Base-by-base conservation (phyloP, 495 filamentous ascomycete genomes). In the Aspergillus ostianus region DNA sequence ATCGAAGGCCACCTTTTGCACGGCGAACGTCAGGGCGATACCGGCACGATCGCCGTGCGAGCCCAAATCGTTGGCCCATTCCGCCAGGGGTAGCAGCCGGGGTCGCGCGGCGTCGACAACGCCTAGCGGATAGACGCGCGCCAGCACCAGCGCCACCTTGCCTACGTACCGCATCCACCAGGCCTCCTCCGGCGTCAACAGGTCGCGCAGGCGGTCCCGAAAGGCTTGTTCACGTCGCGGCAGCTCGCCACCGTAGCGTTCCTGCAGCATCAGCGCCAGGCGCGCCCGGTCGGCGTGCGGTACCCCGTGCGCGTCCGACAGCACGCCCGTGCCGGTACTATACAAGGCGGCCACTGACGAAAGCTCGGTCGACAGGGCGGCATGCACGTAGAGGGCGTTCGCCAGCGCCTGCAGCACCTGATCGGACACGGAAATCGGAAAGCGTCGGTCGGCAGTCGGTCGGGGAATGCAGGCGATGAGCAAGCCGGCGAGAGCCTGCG, bases 231-330 rank as follows among this genome's bases (percentile, higher is more conserved):
- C 85, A 5, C 71, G 72, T 1, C 80, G 79, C 10, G 80, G 78
- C 2, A 96, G 73, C 57, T 83, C 79, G 7, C 83, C 86, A 15
- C 87, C 89, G 83, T 90, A 95, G 61, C 93, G 81, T 49, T 87
- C 89, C 55, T 86, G 92, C 13, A 93, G 81, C 2, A 88, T 82
- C 2, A 97, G 73, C 0, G 87, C 89, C 2, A 97, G 73, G 2
- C 91, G 73, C 0, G 87, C 86, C 3, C 93, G 84, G 36, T 87
- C 79, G 15, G 83, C 61, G 60, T 97, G 93, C 1, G 82, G 84
- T 10, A 96, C 74, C 0, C 92, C 90, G 52, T 93, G 89, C 0
- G 82, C 77, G 1, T 75, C 77, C 17, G 88, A 82, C 0, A 93
- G 73, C 10, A 86, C 69, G 0, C 89, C 87, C 0, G 84, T 85